Conservation (phyloP, 1,284 basidiomycete genomes). For the Pseudomicrostroma phylloplanum region DNA sequence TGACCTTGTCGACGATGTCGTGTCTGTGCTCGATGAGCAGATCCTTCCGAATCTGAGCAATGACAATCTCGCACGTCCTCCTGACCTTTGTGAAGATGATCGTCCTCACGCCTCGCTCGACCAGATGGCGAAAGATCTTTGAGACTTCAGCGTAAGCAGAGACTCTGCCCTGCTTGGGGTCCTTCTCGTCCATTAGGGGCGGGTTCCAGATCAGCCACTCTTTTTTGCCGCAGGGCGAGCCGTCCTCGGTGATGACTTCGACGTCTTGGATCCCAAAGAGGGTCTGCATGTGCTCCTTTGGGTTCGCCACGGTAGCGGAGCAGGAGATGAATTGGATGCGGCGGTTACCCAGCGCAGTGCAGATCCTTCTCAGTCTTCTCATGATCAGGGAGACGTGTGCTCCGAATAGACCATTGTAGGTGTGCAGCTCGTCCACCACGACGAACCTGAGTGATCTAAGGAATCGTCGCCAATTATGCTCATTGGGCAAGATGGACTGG, state of each 20-base stretch:
- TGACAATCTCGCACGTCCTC: slow-evolving; percentile 73
- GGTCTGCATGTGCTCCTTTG: slow-evolving; percentile 51
- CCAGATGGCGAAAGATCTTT: slow-evolving; percentile 68
- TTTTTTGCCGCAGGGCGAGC: slow-evolving; percentile 73
- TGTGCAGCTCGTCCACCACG: slow-evolving; percentile 78
- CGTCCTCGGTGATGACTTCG: slow-evolving; percentile 69
- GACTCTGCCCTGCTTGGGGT: slow-evolving; percentile 60
- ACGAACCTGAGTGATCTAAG: slow-evolving; percentile 66
- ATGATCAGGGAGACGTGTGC: slow-evolving; percentile 43
- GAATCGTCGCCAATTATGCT: slow-evolving; percentile 74
- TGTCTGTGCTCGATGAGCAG: slow-evolving; percentile 68
- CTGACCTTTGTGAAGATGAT: slow-evolving; percentile 85
- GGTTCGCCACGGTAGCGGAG: slow-evolving; percentile 79
- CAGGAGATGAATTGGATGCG: slow-evolving; percentile 71
- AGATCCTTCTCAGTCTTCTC: slow-evolving; percentile 64
- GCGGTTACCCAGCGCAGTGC: slow-evolving; percentile 76
- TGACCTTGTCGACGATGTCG: slow-evolving; percentile 71
- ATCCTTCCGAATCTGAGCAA: slow-evolving; percentile 70
- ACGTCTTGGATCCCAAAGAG: slow-evolving; percentile 60
- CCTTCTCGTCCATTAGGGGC: slow-evolving; percentile 60
- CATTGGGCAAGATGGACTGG: slow-evolving; percentile 73
- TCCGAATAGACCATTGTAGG: slow-evolving; percentile 56
- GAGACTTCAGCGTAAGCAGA: slow-evolving; percentile 69
- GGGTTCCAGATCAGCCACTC: slow-evolving; percentile 57
- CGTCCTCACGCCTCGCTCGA: slow-evolving; percentile 71